A percentile compares a stretch with the other conserved stretches of the same genome.
Evolutionary conservation across 176 grass and related monocot genomes (phyloP).

Genomic region (Olyra latifolia): DNA sequence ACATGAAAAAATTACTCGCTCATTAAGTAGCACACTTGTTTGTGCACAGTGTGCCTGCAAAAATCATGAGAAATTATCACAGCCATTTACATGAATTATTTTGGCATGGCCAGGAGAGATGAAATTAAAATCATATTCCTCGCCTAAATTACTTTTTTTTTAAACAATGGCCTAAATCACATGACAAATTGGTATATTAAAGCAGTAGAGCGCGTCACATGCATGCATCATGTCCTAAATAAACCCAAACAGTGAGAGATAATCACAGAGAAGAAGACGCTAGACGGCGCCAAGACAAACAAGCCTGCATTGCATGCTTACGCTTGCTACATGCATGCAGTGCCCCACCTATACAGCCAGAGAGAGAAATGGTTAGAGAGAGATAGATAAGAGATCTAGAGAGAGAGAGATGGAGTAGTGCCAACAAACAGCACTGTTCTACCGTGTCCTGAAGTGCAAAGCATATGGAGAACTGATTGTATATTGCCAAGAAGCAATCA

Average conservation of each 20-base stretch:
- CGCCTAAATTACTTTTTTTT: no score
- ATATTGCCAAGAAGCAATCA: background rate
- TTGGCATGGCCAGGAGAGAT: background rate
- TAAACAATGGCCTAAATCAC: no score
- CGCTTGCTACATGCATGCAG: constrained; percentile 28
- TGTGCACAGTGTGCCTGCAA: background rate
- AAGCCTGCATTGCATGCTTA: constrained; percentile 25
- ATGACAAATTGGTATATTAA: constrained; percentile 8
- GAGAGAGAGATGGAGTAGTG: background rate
- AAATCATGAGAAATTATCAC: background rate
- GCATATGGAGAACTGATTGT: background rate
- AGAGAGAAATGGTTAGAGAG: constrained; percentile 22
- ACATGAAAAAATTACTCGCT: constrained; percentile 11
- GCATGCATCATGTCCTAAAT: constrained; percentile 29
- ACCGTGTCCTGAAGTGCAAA: constrained; percentile 9
- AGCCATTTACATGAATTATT: background rate
- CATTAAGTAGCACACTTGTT: background rate
- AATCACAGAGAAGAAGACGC: constrained; percentile 49
- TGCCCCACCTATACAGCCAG: constrained; percentile 34
- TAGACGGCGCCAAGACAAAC: constrained; percentile 45
- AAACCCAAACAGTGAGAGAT: constrained; percentile 36
- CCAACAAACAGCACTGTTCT: constrained; percentile 20
- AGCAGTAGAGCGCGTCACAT: constrained; percentile 27
- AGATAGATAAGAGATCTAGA: background rate
- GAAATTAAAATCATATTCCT: constrained; percentile 8